phyloP scores from a whole-genome alignment of 2,329 filamentous ascomycete genomes.

The Pseudocercospora fijiensis region DNA sequence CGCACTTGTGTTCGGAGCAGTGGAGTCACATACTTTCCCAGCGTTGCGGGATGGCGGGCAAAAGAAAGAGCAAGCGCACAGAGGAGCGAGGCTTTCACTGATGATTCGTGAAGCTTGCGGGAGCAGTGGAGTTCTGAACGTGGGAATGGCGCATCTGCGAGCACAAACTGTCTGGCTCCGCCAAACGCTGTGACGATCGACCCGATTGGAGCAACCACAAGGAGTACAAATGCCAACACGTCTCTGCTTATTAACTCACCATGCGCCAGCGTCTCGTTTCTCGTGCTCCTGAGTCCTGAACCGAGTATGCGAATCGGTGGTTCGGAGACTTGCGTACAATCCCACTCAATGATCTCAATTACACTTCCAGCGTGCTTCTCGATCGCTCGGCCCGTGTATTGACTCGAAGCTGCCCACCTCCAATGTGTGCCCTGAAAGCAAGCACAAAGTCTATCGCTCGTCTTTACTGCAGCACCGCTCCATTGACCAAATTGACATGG shows the following conservation, averaged over 20 bases:
- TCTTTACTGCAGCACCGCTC: slow-evolving; percentile 15
- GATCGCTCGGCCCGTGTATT: slow-evolving; percentile 3
- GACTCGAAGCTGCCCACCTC: slow-evolving; percentile 4
- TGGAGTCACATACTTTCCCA: neutral
- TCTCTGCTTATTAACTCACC: neutral
- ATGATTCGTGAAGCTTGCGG: slow-evolving; percentile 6
- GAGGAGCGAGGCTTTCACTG: slow-evolving; percentile 6
- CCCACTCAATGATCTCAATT: neutral
- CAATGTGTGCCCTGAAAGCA: slow-evolving; percentile 8
- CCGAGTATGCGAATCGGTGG: neutral
- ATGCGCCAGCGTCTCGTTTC: neutral
- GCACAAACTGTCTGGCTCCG: slow-evolving; percentile 1
- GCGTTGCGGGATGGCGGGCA: neutral
- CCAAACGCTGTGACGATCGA: neutral
- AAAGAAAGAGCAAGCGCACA: neutral
- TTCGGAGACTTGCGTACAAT: slow-evolving; percentile 1
- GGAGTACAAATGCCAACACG: neutral
- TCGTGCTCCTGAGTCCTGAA: neutral
- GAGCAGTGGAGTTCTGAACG: slow-evolving; percentile 7
- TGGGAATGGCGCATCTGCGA: slow-evolving; percentile 5
- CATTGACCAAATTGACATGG: slow-evolving; percentile 7
- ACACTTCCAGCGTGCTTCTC: slow-evolving; percentile 1
- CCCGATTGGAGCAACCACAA: slow-evolving; percentile 1
- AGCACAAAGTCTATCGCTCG: slow-evolving; percentile 13
- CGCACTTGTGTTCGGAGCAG: neutral